Base-by-base conservation (phyloP, 2,329 filamentous ascomycete genomes). In the Colletotrichum cereale region DNA sequence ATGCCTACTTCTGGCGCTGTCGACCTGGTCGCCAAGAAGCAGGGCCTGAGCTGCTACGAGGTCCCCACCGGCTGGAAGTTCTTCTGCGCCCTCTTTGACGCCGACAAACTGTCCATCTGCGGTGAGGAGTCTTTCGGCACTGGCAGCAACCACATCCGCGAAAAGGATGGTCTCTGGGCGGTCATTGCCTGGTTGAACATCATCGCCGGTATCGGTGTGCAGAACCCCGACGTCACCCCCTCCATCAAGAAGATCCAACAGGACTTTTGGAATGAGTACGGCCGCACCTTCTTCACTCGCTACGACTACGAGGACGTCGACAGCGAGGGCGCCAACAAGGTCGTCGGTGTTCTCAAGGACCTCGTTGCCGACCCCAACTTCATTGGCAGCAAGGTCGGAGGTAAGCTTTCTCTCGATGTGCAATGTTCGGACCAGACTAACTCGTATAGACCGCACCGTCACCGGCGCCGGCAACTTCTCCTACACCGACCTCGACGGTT, bases 21-120 rank as follows among this genome's bases (percentile, higher is more conserved):
- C 64, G 96, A 99, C 81, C 91, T 97, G 21, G 96, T 99, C 50
- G 96, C 96, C 76, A 94, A 97, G 89, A 95, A 94, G 79, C 96
- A 98, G 86, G 93, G 93, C 44, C 89, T 99, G 52, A 86, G 94
- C 85, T 92, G 90, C 84, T 99, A 99, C 85, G 96, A 99, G 84
- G 96, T 99, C 1, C 96, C 96, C 47, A 99, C 96, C 0, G 96
- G 96, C 78, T 99, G 96, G 96, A 98, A 98, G 84, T 98, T 98
- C 88, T 98, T 98, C 91, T 98, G 95, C 80, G 94, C 95, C 77
- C 89, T 98, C 70, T 97, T 98, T 78, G 95, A 98, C 79, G 92
- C 94, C 75, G 87, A 97, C 84, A 97, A 97, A 88, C 92, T 98
- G 80, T 97, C 96, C 79, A 99, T 99, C 81, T 99, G 96, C 80